Evolutionary conservation across 1,284 basidiomycete species (phyloP).

Genomic region (Leccinum solheimii): DNA sequence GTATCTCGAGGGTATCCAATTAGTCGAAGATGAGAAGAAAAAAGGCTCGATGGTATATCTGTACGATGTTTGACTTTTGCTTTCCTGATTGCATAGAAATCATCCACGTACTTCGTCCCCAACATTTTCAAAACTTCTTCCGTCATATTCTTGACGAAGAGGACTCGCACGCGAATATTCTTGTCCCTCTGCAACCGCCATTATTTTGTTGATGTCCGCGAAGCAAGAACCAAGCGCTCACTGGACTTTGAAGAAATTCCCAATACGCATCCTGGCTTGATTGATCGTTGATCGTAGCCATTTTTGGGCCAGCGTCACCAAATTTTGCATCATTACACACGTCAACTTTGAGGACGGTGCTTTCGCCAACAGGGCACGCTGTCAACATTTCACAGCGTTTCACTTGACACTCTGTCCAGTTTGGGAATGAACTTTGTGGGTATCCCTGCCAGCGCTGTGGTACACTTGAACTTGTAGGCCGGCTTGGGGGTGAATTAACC

Average conservation of each 20-base stretch:
- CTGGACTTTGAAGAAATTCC: constrained; percentile 29
- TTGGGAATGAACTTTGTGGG: constrained; percentile 51
- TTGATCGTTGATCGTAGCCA: constrained; percentile 20
- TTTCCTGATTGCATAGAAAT: neutral
- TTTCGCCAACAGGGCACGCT: constrained; percentile 25
- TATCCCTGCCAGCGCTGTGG: constrained; percentile 42
- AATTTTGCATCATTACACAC: constrained; percentile 43
- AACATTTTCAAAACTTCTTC: constrained; percentile 53
- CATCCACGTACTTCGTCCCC: constrained; percentile 43
- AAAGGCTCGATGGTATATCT: constrained; percentile 50
- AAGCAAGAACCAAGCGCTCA: constrained; percentile 14
- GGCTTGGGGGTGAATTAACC: neutral
- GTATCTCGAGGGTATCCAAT: constrained; percentile 57
- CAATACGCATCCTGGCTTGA: constrained; percentile 38
- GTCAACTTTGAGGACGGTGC: constrained; percentile 44
- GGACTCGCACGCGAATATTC: constrained; percentile 42
- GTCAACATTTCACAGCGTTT: constrained; percentile 41
- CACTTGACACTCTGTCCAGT: constrained; percentile 53
- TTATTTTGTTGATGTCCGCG: neutral
- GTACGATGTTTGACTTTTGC: neutral
- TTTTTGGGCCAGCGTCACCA: neutral
- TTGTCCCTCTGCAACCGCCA: constrained; percentile 34
- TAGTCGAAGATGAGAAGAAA: constrained; percentile 56
- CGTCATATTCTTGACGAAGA: constrained; percentile 52
- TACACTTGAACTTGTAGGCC: neutral